Conservation (phyloP, 441 rosid genomes). For the Daphne laureola region DNA sequence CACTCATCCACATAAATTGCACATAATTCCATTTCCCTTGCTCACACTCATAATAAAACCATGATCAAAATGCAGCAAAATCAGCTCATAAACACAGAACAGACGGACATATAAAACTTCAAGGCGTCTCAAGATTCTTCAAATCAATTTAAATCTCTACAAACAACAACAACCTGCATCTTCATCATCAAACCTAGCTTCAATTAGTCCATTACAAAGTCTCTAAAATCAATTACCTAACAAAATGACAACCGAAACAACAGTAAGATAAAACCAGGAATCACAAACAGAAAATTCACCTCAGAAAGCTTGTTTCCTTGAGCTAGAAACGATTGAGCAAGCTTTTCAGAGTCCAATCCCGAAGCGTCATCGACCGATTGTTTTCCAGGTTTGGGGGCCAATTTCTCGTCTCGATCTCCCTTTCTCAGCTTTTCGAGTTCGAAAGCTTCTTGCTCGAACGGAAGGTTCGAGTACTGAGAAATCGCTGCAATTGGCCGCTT, state of each 20-base stretch:
- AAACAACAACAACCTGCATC: too few species aligned
- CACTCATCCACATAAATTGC: too few species aligned
- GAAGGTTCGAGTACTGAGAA: conserved; percentile 42
- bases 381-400: conserved; percentile 3
- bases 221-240: too few species aligned
- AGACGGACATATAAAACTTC: not conserved
- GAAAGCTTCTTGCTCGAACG: conserved; percentile 36
- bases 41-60: not conserved
- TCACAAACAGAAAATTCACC: conserved; percentile 24
- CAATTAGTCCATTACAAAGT: too few species aligned
- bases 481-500: conserved; percentile 43
- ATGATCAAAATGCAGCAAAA: not conserved
- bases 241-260: too few species aligned
- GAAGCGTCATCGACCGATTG: conserved; percentile 8
- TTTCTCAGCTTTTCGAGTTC: conserved; percentile 8
- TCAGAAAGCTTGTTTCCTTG: conserved; percentile 71
- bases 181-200: too few species aligned
- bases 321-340: conserved; percentile 47
- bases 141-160: too few species aligned
- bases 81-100: not conserved
- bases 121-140: not conserved
- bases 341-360: conserved; percentile 23
- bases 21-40: too few species aligned
- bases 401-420: not conserved
- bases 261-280: too few species aligned